phyloP scores from a whole-genome alignment of 345 rosid species.

The Cardamine resedifolia region DNA sequence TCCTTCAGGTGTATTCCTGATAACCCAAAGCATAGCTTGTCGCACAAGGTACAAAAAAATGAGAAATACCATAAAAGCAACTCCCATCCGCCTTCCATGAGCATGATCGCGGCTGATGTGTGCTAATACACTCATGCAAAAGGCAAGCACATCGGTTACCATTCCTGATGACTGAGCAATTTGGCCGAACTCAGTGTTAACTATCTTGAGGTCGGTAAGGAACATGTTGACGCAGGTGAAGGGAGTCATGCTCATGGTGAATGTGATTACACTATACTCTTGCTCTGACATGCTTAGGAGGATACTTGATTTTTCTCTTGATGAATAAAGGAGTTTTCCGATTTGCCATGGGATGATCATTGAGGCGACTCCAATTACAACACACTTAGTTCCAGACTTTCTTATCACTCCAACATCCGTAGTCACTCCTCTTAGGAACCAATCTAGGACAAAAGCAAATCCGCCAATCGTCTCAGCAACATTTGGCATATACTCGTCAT shows the following conservation, averaged over 20 bases:
- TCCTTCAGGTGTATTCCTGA: slow-evolving; percentile 42
- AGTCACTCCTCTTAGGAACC: slow-evolving; percentile 55
- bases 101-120: background rate
- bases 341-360: slow-evolving; percentile 27
- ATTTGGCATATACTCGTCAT: background rate
- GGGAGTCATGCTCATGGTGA: slow-evolving; percentile 34
- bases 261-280: slow-evolving; percentile 20
- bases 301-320: slow-evolving; percentile 16
- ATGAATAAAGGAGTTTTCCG: slow-evolving; percentile 15
- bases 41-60: slow-evolving; percentile 22
- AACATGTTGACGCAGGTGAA: slow-evolving; percentile 46
- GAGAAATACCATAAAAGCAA: background rate
- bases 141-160: slow-evolving; percentile 31
- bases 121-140: background rate
- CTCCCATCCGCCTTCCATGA: background rate
- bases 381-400: slow-evolving; percentile 19
- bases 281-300: background rate
- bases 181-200: slow-evolving; percentile 48
- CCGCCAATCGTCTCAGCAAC: slow-evolving; percentile 37
- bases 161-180: slow-evolving; percentile 45
- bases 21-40: slow-evolving; percentile 42
- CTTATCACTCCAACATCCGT: slow-evolving; percentile 33
- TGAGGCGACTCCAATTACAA: slow-evolving; percentile 29
- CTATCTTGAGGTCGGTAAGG: slow-evolving; percentile 48
- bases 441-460: slow-evolving; percentile 43